Conservation (phyloP, 1,284 basidiomycete species). For the Naganishia cerealis region DNA sequence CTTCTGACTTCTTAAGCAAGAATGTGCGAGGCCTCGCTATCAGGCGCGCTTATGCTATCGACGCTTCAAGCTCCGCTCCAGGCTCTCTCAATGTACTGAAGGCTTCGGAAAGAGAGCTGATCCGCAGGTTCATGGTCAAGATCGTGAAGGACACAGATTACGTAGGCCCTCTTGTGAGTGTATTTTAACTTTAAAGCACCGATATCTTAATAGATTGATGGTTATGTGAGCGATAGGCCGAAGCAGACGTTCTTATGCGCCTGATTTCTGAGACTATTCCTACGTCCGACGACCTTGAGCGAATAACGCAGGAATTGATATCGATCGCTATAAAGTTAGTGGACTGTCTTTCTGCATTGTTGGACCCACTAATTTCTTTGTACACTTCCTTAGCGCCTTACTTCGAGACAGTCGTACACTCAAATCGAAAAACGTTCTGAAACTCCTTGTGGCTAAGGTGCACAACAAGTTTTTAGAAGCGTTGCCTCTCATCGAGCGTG, state of each 20-base stretch:
- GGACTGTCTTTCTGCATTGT: neutral
- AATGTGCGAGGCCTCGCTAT: conserved; percentile 15
- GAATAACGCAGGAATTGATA: conserved; percentile 7
- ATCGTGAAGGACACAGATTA: conserved; percentile 27
- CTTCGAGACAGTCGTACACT: conserved; percentile 2
- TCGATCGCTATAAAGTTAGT: conserved; percentile 18
- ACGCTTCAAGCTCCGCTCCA: conserved; percentile 1
- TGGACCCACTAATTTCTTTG: neutral
- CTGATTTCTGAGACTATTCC: neutral
- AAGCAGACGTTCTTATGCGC: conserved; percentile 10
- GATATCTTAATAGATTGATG: neutral
- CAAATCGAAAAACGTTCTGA: conserved; percentile 2
- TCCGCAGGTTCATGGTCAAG: conserved; percentile 26
- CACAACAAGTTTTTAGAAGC: neutral
- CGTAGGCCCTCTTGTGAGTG: conserved; percentile 29
- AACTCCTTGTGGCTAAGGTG: neutral
- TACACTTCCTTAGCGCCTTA: neutral
- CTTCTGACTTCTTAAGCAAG: conserved; percentile 29
- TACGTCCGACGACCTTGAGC: neutral
- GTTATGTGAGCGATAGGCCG: neutral
- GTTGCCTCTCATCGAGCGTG: neutral
- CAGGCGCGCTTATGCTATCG: conserved; percentile 24
- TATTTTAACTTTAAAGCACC: neutral
- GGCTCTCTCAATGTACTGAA: neutral
- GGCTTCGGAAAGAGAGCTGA: neutral